These are phyloP conservation scores for Lactarius sp. DNA, from an alignment of 768 basidiomycete genomes.

Conservation along the genomic window DNA sequence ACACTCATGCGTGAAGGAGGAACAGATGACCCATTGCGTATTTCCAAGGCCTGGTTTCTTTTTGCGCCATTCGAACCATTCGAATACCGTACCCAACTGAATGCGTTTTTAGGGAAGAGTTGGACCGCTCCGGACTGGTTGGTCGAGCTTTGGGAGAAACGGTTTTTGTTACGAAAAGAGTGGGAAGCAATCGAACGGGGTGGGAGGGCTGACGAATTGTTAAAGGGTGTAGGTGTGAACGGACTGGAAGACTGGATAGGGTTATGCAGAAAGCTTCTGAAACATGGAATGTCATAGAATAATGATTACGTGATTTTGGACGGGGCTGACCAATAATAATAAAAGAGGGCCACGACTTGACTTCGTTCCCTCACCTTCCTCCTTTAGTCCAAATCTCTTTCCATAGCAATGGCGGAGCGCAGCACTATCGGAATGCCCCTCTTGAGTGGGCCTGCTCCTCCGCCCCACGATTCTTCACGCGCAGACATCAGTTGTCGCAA, in stretches of 20 bases:
- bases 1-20: neutral
- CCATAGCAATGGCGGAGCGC: slow-evolving; percentile 7
- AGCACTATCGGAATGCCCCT: slow-evolving; percentile 51
- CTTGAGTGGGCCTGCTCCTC: slow-evolving; percentile 59
- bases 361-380: neutral
- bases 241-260: slow-evolving; percentile 60
- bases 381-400: neutral
- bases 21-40: slow-evolving; percentile 35
- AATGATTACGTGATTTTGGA: neutral
- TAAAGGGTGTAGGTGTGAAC: slow-evolving; percentile 55
- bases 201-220: slow-evolving; percentile 57
- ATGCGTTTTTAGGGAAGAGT: slow-evolving; percentile 40
- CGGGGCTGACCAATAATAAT: neutral
- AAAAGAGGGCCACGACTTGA: neutral
- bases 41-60: slow-evolving; percentile 55
- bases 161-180: slow-evolving; percentile 42
- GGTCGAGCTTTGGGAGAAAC: slow-evolving; percentile 48
- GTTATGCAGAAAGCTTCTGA: slow-evolving; percentile 36
- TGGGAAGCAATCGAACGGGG: slow-evolving; percentile 56
- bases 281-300: neutral
- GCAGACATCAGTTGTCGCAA: slow-evolving; percentile 51
- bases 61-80: slow-evolving; percentile 54
- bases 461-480: slow-evolving; percentile 33
- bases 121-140: slow-evolving; percentile 52
- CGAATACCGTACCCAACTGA: slow-evolving; percentile 59